Base-by-base conservation (phyloP, 306 rosid species). In the Prunus padus region DNA sequence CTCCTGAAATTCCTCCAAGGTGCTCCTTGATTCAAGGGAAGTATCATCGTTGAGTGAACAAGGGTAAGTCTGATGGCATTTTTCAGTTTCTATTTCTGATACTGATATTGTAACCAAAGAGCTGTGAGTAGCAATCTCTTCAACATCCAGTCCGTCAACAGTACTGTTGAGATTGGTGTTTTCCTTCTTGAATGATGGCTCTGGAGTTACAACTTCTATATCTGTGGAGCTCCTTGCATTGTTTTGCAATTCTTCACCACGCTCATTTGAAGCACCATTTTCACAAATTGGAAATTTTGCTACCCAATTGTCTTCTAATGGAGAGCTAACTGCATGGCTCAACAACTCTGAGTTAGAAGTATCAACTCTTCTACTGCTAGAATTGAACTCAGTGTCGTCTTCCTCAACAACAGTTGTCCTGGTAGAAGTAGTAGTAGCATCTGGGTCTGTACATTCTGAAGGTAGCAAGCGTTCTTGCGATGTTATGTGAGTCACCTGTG, bases 21-120 rank as follows among this genome's bases (percentile, higher is more conserved):
- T 51, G 66, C 81, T 74, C 73, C 76, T 85, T 42, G 83, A 86
- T 76, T 75, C 79, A 63, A 72, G 74, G 60, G 95, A 82, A 44
- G 79, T 76, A 73, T 79, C 84, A 51, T 65, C 87, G 55, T 78
- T 80, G 67, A 42, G 76, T 52, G 77, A 77, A 62, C 76, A 87
- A 54, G 79, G 65, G 44, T 72, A 47, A 50, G 55, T 55, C 30
- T 63, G 84, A 63, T 59, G 40, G 68, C 76, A 52, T 63, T 67
- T 74, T 73, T 75, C 89, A 45, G 79, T 72, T 84, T 88, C 89
- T 72, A 68, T 67, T 82, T 87, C 89, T 18, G 83, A 85, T 67
- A 73, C 72, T 72, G 83, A 85, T 73, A 74, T 73, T 69, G 79
- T 57, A 73, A 86, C 54, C 67, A 67, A 65, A 52, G 84, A 86